A percentile compares a stretch with the other conserved stretches of the same genome.
Evolutionary conservation across 805 yeast species (phyloP).

Genomic region (Isabelozyma rhagii): DNA sequence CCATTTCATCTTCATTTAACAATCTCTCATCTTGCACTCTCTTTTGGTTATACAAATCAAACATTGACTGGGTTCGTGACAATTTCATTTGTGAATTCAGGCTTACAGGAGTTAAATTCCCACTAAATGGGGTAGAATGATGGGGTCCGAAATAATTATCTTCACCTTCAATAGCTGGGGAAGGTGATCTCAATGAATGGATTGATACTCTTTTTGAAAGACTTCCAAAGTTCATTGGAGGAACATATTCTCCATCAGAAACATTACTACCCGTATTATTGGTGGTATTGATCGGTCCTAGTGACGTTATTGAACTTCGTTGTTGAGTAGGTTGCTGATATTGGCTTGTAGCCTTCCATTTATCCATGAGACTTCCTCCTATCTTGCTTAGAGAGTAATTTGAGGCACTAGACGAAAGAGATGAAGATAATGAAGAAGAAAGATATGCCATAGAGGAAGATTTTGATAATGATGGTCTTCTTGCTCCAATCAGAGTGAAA

Average conservation of each 20-base stretch:
- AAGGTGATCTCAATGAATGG: constrained; percentile 32
- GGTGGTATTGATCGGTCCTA: background rate
- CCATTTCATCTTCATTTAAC: background rate
- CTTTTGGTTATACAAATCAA: constrained; percentile 18
- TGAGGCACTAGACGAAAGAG: constrained; percentile 34
- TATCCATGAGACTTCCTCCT: constrained; percentile 43
- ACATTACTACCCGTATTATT: background rate
- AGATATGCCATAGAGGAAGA: constrained; percentile 37
- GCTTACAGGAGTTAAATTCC: background rate
- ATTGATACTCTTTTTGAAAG: constrained; percentile 20
- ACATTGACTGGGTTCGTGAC: constrained; percentile 36
- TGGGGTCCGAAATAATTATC: constrained; percentile 10
- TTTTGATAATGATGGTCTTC: constrained; percentile 34
- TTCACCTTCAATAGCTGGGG: constrained; percentile 34
- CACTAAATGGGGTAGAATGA: background rate
- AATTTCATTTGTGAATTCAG: constrained; percentile 12
- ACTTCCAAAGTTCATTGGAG: constrained; percentile 10
- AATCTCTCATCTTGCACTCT: constrained; percentile 3
- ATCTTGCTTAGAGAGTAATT: constrained; percentile 38
- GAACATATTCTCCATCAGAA: constrained; percentile 7
- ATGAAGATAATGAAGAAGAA: constrained; percentile 39
- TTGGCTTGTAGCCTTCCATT: constrained; percentile 34
- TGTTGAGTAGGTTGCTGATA: constrained; percentile 5
- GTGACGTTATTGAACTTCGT: background rate
- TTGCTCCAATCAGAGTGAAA: constrained; percentile 1